Evolutionary conservation across 129 eudicot species (phyloP), one percentile per base, ranked within the genome.

Genomic region (Rutidosis leptorrhynchoides): DNA sequence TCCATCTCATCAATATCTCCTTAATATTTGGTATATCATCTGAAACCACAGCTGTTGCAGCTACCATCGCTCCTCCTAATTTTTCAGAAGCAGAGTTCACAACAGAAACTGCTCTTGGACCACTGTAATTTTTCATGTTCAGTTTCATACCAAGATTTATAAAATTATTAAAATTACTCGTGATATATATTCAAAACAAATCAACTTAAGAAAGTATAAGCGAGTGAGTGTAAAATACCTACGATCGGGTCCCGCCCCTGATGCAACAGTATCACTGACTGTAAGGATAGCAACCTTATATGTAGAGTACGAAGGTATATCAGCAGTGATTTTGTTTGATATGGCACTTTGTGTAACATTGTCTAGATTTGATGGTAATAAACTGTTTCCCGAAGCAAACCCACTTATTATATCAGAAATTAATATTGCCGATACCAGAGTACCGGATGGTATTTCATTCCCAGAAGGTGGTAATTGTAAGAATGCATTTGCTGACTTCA

Each of bases 21-120:
- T 74, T 88, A 57, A 92, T 92, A 71, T 75, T 69, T 7, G 78
- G 81, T 62, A 88, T 78, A 17, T 92, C 98, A 56, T 92, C 98
- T 5, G 96, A 73, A 71, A 92, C 98, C 83, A 88, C 95, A 78
- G 88, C 86, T 29, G 96, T 92, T 30, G 86, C 88, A 64, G 82
- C 91, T 37, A 92, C 96, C 70, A 58, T 72, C 8, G 98, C 96
- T 42, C 97, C 97, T 30, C 98, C 98, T 54, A 92, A 67, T 54
- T 59, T 85, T 72, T 92, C 98, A 55, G 98, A 83, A 35, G 82
- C 70, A 19, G 89, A 83, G 65, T 80, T 85, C 59, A 92, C 80
- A 73, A 92, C 96, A 67, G 96, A 79, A 57, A 92, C 86, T n/a
- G 96, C 98, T 55, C 95, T 76, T 54, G 96, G 98, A 76, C 98